Evolutionary conservation across 768 basidiomycete genomes (phyloP).

Genomic region (Lactifluus subvellereus): DNA sequence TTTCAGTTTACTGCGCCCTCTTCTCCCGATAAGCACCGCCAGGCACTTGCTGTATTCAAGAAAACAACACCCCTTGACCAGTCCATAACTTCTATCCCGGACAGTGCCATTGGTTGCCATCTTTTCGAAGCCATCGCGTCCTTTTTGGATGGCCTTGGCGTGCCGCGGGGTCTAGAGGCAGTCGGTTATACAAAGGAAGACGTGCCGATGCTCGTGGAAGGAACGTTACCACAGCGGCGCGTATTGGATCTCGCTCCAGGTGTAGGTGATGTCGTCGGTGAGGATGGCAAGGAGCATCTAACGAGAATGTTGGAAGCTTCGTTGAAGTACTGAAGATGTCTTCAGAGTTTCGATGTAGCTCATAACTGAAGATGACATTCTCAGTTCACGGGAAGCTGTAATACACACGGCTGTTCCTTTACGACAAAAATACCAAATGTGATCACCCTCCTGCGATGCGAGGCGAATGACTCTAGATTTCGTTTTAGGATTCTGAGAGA

Average conservation of each 20-base stretch:
- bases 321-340: slow-evolving; percentile 57
- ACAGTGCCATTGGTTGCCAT: slow-evolving; percentile 70
- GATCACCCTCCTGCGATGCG: slow-evolving; percentile 52
- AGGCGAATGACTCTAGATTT: slow-evolving; percentile 38
- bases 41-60: slow-evolving; percentile 81
- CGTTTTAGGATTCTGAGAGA: not conserved
- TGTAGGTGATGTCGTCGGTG: slow-evolving; percentile 74
- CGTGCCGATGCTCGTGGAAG: slow-evolving; percentile 73
- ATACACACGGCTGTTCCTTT: not conserved
- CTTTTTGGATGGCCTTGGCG: slow-evolving; percentile 79
- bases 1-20: slow-evolving; percentile 97
- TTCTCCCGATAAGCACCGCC: slow-evolving; percentile 84
- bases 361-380: not conserved
- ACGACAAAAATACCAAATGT: slow-evolving; percentile 48
- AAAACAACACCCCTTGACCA: slow-evolving; percentile 59
- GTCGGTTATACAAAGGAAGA: slow-evolving; percentile 70
- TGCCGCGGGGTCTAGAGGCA: slow-evolving; percentile 81
- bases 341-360: not conserved
- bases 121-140: slow-evolving; percentile 82
- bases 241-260: slow-evolving; percentile 92
- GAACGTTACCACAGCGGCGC: slow-evolving; percentile 86
- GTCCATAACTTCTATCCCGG: slow-evolving; percentile 65
- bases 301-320: slow-evolving; percentile 75
- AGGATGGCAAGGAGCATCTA: slow-evolving; percentile 79
- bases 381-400: not conserved